Percentiles rank a stretch among this genome's conserved stretches.
Conservation (phyloP, 2,329 filamentous ascomycete genomes). For the Capronia coronata region DNA sequence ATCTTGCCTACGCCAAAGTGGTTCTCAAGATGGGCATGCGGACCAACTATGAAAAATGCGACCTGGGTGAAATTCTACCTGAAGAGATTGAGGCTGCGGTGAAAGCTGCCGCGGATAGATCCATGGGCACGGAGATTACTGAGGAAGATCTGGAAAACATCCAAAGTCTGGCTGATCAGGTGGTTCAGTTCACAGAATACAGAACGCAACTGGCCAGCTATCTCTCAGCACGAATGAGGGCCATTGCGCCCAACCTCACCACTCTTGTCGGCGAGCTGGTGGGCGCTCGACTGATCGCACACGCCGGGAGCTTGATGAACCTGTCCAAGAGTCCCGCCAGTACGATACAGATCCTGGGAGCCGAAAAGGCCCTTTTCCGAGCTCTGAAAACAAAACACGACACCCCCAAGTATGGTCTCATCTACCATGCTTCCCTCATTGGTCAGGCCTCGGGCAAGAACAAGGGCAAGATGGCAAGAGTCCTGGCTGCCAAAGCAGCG, state of each 20-base stretch:
- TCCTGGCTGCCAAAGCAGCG: slow-evolving; percentile 87
- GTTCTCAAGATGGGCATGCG: slow-evolving; percentile 87
- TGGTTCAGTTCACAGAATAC: slow-evolving; percentile 86
- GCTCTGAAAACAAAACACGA: slow-evolving; percentile 99
- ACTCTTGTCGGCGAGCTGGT: slow-evolving; percentile 89
- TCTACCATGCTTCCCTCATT: slow-evolving; percentile 87
- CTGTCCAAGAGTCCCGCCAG: slow-evolving; percentile 91
- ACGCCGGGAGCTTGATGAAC: slow-evolving; percentile 88
- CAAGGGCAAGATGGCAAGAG: slow-evolving; percentile 98
- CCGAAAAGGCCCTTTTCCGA: slow-evolving; percentile 97
- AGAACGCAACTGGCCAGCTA: slow-evolving; percentile 82
- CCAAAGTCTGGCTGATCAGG: slow-evolving; percentile 82
- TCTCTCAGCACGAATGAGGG: slow-evolving; percentile 87
- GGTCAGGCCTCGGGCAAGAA: slow-evolving; percentile 96
- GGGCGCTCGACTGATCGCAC: slow-evolving; percentile 87
- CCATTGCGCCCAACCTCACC: slow-evolving; percentile 92
- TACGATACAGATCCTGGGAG: slow-evolving; percentile 95
- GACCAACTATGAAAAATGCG: slow-evolving; percentile 65
- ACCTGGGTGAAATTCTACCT: slow-evolving; percentile 84
- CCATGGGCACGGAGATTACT: slow-evolving; percentile 97
- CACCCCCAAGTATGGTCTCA: slow-evolving; percentile 95
- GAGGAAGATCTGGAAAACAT: slow-evolving; percentile 91
- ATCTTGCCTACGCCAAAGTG: slow-evolving; percentile 84
- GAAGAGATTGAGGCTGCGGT: slow-evolving; percentile 90
- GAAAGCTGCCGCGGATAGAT: slow-evolving; percentile 91